Conservation (phyloP, 108 stramenopile species). For the Pelagomonas calceolata region DNA sequence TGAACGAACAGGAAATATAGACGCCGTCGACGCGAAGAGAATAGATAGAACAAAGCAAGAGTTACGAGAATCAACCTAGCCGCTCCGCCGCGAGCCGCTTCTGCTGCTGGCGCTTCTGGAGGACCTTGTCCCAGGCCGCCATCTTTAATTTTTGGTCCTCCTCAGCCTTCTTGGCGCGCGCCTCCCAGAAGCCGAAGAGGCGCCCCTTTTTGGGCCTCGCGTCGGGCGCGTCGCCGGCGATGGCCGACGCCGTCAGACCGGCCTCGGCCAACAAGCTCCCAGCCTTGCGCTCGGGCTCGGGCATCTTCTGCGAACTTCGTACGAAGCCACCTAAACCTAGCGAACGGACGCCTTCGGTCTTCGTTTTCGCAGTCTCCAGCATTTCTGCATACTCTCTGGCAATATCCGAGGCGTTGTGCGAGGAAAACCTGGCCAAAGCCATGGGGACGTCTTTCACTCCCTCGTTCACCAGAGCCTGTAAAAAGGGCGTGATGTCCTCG, state of each 20-base stretch:
- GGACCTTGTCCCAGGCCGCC: conserved; percentile 78
- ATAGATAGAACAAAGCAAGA: too few species aligned
- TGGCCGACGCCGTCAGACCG: conserved; percentile 59
- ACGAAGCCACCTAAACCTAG: conserved; percentile 55
- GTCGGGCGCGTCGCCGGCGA: conserved; percentile 58
- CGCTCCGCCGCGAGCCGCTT: conserved; percentile 20
- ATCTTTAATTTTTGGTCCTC: conserved; percentile 65
- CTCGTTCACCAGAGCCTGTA: conserved; percentile 71
- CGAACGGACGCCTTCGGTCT: conserved; percentile 33
- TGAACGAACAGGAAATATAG: too few species aligned
- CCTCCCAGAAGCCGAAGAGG: conserved; percentile 61
- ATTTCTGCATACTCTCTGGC: conserved; percentile 70
- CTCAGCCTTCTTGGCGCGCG: conserved; percentile 62
- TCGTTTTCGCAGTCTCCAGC: conserved; percentile 37
- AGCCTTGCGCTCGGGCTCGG: conserved; percentile 46
- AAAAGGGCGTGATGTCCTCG: conserved; percentile 63
- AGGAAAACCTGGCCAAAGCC: conserved; percentile 47
- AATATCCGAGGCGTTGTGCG: conserved; percentile 22
- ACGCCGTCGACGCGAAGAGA: too few species aligned
- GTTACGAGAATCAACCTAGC: too few species aligned
- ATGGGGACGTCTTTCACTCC: conserved; percentile 59
- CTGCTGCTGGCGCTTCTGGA: conserved; percentile 55
- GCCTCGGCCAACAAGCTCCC: neutral
- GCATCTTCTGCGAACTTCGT: conserved; percentile 33
- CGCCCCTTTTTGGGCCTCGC: conserved; percentile 1